These are phyloP conservation scores for Paecilomyces sp. DNA, from an alignment of 2,329 filamentous ascomycete species.

Conservation along the genomic window DNA sequence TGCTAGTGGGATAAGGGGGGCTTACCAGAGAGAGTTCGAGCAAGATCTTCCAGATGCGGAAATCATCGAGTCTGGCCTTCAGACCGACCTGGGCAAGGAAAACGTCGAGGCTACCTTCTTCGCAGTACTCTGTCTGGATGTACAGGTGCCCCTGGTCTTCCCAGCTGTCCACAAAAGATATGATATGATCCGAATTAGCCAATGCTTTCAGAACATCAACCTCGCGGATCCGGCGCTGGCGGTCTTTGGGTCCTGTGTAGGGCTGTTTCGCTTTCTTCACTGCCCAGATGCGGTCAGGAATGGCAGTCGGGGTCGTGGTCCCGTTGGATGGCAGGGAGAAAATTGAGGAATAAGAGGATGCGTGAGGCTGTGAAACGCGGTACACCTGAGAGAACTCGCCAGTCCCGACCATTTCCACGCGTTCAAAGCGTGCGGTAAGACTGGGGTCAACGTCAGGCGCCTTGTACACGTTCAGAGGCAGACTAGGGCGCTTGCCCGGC, in stretches of 20 bases:
- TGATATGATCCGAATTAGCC: conserved; percentile 72
- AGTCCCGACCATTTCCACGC: conserved; percentile 70
- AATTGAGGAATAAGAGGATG: conserved; percentile 32
- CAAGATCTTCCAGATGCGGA: conserved; percentile 96
- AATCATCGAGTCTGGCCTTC: conserved; percentile 86
- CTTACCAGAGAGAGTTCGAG: conserved; percentile 76
- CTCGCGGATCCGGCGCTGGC: conserved; percentile 77
- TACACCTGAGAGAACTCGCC: conserved; percentile 95
- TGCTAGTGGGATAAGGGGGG: conserved; percentile 9
- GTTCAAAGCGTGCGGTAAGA: conserved; percentile 68
- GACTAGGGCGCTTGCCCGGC: conserved; percentile 55
- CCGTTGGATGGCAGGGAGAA: conserved; percentile 41
- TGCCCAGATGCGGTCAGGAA: conserved; percentile 64
- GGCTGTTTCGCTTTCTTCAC: conserved; percentile 89
- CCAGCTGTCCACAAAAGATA: conserved; percentile 82
- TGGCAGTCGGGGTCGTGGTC: conserved; percentile 46
- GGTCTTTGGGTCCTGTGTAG: conserved; percentile 69
- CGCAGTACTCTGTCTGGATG: conserved; percentile 96
- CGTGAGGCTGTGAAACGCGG: conserved; percentile 53
- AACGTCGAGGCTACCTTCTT: conserved; percentile 81
- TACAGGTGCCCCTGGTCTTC: conserved; percentile 79
- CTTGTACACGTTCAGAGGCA: conserved; percentile 64
- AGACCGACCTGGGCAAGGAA: conserved; percentile 79
- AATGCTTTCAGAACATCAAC: conserved; percentile 72
- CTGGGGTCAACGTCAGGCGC: conserved; percentile 68